These are phyloP conservation scores for Escovopsis sp. DNA, from an alignment of 2,329 filamentous ascomycete genomes.

Conservation along the genomic window DNA sequence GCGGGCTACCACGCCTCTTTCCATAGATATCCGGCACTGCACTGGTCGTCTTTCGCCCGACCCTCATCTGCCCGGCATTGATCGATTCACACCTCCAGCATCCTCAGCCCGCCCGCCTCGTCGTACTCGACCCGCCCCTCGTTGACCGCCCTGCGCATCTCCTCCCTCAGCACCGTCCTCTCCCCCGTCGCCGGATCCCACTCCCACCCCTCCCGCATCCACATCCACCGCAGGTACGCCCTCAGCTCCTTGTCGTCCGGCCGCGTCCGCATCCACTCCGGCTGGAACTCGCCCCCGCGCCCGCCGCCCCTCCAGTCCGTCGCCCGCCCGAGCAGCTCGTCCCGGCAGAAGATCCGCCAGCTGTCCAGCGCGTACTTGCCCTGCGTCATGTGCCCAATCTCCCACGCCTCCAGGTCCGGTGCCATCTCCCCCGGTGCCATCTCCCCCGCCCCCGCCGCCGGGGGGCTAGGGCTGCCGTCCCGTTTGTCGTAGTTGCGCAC, in stretches of 20 bases:
- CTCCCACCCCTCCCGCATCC: slow-evolving; percentile 71
- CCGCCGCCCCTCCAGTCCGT: slow-evolving; percentile 50
- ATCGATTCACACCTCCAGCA: too few relatives aligned
- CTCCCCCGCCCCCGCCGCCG: not conserved
- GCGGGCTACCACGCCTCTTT: too few relatives aligned
- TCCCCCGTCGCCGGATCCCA: slow-evolving; percentile 66
- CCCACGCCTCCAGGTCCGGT: slow-evolving; percentile 43
- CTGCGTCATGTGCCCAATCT: slow-evolving; percentile 73
- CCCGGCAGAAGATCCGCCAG: slow-evolving; percentile 88
- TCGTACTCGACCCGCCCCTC: slow-evolving; percentile 43
- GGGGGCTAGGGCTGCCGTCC: slow-evolving; percentile 13
- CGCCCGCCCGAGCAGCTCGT: slow-evolving; percentile 53
- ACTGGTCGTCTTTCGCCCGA: too few relatives aligned
- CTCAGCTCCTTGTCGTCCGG: slow-evolving; percentile 81
- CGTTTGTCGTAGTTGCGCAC: slow-evolving; percentile 33
- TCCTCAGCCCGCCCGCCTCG: slow-evolving; percentile 30
- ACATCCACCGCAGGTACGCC: slow-evolving; percentile 80
- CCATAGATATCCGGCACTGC: too few relatives aligned
- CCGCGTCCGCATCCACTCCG: slow-evolving; percentile 80
- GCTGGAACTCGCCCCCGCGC: slow-evolving; percentile 45
- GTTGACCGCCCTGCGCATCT: slow-evolving; percentile 41
- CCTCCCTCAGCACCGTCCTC: slow-evolving; percentile 34
- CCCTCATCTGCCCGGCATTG: too few relatives aligned
- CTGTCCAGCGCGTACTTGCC: slow-evolving; percentile 76
- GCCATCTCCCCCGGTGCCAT: not conserved